phyloP scores from a whole-genome alignment of 805 yeast species.

The Lipomyces yamadae region DNA sequence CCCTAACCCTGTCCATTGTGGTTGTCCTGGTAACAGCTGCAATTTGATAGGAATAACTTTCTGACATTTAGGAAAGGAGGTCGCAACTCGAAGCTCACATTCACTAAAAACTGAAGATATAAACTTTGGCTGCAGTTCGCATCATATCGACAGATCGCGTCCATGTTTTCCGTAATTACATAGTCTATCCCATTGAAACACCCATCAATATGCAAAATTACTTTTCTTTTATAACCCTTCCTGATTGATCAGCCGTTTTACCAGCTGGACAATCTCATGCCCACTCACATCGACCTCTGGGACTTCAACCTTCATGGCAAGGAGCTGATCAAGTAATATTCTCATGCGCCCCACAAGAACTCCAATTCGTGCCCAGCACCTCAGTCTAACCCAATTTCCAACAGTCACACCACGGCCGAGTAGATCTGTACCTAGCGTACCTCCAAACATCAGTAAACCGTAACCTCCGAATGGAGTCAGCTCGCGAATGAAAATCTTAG shows the following conservation, averaged over 20 bases:
- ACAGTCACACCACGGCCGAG: slow-evolving; percentile 79
- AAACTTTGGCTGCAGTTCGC: no score
- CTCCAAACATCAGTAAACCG: slow-evolving; percentile 81
- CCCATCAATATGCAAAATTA: neutral
- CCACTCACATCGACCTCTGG: slow-evolving; percentile 48
- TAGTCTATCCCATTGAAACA: neutral
- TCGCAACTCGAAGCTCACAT: no score
- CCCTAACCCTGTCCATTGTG: no score
- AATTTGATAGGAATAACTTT: no score
- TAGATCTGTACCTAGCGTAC: slow-evolving; percentile 57
- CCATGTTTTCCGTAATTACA: neutral
- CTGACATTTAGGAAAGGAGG: no score
- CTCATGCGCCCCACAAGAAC: slow-evolving; percentile 77
- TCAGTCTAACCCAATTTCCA: slow-evolving; percentile 86
- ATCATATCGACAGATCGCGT: no score
- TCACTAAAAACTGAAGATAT: no score
- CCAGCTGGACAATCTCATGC: slow-evolving; percentile 43
- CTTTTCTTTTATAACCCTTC: slow-evolving; percentile 40
- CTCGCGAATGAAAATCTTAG: slow-evolving; percentile 71
- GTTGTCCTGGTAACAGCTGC: no score
- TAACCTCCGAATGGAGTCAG: slow-evolving; percentile 78
- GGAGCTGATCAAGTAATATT: slow-evolving; percentile 64
- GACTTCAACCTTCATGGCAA: slow-evolving; percentile 62
- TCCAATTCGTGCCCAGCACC: slow-evolving; percentile 94
- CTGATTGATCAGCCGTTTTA: slow-evolving; percentile 43